Evolutionary conservation across 306 rosid genomes (phyloP).

Genomic region (Cicer arietinum): DNA sequence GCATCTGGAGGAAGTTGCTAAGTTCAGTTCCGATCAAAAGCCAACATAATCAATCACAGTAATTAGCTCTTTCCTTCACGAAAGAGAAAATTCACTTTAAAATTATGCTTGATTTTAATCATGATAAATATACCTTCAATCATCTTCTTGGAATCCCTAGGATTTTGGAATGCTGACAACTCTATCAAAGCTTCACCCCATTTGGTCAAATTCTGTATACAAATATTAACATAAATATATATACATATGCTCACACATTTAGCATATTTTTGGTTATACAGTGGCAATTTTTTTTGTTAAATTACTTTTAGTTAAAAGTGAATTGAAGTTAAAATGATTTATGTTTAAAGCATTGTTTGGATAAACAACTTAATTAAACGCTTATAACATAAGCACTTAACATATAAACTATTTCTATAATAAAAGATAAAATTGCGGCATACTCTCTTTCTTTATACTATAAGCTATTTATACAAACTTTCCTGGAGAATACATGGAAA

Average conservation of each 20-base stretch:
- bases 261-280: not conserved
- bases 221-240: not conserved
- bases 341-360: not conserved
- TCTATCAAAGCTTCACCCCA: constrained; percentile 87
- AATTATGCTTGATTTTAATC: constrained; percentile 3
- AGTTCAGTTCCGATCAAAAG: constrained; percentile 18
- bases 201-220: constrained; percentile 68
- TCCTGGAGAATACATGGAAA: too few relatives aligned
- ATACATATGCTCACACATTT: not conserved
- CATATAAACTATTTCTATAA: too few relatives aligned
- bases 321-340: not conserved
- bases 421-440: too few relatives aligned
- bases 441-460: too few relatives aligned
- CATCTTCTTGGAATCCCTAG: constrained; percentile 60
- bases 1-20: constrained; percentile 52
- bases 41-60: not conserved
- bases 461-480: too few relatives aligned
- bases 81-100: constrained; percentile 11
- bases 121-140: constrained; percentile 53
- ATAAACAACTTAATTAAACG: too few relatives aligned
- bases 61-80: not conserved
- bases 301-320: not conserved
- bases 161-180: constrained; percentile 65
- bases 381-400: too few relatives aligned
- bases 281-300: not conserved